Conservation (phyloP, 805 yeast species). For the Wickerhamiella spandovensis region DNA sequence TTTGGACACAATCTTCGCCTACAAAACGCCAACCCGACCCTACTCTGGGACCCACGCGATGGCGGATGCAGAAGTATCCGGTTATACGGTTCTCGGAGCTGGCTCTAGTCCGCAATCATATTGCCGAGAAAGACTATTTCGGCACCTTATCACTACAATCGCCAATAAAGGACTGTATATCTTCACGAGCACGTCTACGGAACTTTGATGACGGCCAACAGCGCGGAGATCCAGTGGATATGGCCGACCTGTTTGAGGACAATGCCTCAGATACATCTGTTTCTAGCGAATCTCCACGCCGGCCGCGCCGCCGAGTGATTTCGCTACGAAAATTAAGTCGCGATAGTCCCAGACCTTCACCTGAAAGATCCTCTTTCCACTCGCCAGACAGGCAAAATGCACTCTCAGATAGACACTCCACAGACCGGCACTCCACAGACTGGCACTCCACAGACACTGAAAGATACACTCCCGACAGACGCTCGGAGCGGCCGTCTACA, state of each 20-base stretch:
- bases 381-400: too few species aligned
- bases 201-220: background rate
- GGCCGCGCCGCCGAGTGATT: constrained; percentile 9
- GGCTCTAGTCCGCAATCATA: background rate
- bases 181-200: background rate
- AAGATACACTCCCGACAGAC: too few species aligned
- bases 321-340: constrained; percentile 5
- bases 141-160: background rate
- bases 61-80: constrained; percentile 11
- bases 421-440: too few species aligned
- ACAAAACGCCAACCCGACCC: constrained; percentile 15
- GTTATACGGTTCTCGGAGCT: background rate
- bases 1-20: constrained; percentile 20
- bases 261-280: background rate
- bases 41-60: constrained; percentile 15
- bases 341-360: too few species aligned
- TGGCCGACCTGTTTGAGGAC: constrained; percentile 1
- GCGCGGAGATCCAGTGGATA: background rate
- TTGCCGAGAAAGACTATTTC: background rate
- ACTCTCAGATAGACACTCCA: too few species aligned
- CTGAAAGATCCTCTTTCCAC: too few species aligned
- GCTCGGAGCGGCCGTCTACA: too few species aligned
- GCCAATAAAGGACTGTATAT: background rate
- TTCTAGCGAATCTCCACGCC: background rate
- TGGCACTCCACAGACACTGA: too few species aligned